Base-by-base conservation (phyloP, 2,329 filamentous ascomycete species). In the Chaetoscypha palmicola region DNA sequence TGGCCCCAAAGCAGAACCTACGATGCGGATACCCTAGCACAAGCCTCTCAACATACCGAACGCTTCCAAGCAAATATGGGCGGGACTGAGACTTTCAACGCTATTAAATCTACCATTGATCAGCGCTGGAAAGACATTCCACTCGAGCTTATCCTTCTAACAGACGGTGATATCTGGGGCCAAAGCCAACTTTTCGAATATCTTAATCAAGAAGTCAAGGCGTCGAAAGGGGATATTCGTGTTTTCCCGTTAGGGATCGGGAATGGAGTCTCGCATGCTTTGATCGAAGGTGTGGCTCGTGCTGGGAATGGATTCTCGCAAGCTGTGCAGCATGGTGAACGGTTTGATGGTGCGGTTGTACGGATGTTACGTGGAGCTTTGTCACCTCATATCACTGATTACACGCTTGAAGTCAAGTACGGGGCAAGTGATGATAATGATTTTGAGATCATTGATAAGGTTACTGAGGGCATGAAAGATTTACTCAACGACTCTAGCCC, bases 361-460 rank as follows among this genome's bases (percentile, higher is more conserved):
- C 73, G 83, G 2, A 88, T 89, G 83, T 67, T 89, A 45, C 86
- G 84, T 57, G 83, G 76, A 0, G 77, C 81, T 0, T 62, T 88
- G 16, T 77, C 74, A 2, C 80, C 81, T 0, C 81, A 86, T 49
- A 68, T 85, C 34, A 71, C 65, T 12, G 73, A 86, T 56, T 85
- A 81, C 55, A 70, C 67, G 0, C 64, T 87, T 1, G 77, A 83
- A 54, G 64, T 86, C 48, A 74, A 77, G 42, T 86, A 83, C 52
- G 58, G 65, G 2, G 59, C 63, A 5, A 48, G 52, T 7, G 60
- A 64, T 7, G 73, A 78, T 11, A n/a, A n/a, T n/a, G 78, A 77
- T 14, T 83, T 79, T 47, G 81, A 84, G 57, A 58, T 83, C 2
- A 62, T 86, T 5, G 76, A 84, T 42, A 74, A 69, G 49, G 70